Evolutionary conservation across 2,329 filamentous ascomycete species (phyloP).

Genomic region (Neopestalotiopsis sp.): DNA sequence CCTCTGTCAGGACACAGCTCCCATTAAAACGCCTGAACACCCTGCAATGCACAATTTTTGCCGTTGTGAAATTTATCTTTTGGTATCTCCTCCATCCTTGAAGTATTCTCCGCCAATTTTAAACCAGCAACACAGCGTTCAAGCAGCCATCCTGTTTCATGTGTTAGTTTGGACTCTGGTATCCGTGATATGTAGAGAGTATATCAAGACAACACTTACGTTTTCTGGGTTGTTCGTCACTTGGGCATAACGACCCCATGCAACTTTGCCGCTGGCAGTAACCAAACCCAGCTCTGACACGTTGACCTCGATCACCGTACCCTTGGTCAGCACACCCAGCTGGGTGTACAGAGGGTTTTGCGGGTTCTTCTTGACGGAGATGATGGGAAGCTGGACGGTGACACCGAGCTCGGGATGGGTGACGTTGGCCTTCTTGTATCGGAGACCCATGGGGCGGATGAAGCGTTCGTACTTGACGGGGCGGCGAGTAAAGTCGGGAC

Average conservation of each 20-base stretch:
- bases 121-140: constrained; percentile 43
- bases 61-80: constrained; percentile 8
- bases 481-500: constrained; percentile 84
- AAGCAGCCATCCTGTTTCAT: constrained; percentile 45
- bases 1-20: neutral
- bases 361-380: constrained; percentile 75
- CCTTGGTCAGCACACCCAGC: constrained; percentile 86
- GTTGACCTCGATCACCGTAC: constrained; percentile 84
- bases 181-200: neutral
- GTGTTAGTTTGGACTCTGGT: neutral
- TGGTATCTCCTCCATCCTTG: neutral
- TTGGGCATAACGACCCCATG: constrained; percentile 87
- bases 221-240: constrained; percentile 60
- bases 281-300: constrained; percentile 90
- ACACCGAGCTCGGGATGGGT: constrained; percentile 55
- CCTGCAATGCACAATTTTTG: constrained; percentile 16
- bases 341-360: constrained; percentile 71
- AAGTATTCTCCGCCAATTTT: neutral
- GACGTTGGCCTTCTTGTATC: constrained; percentile 57
- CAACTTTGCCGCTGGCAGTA: constrained; percentile 89
- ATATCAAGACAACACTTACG: neutral
- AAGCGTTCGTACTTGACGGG: constrained; percentile 80
- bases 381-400: constrained; percentile 85
- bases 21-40: constrained; percentile 19
- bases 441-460: constrained; percentile 77